A percentile compares a stretch with the other conserved stretches of the same genome.
Conservation (phyloP, 2,329 filamentous ascomycete genomes). For the Byssochlamys sp. region DNA sequence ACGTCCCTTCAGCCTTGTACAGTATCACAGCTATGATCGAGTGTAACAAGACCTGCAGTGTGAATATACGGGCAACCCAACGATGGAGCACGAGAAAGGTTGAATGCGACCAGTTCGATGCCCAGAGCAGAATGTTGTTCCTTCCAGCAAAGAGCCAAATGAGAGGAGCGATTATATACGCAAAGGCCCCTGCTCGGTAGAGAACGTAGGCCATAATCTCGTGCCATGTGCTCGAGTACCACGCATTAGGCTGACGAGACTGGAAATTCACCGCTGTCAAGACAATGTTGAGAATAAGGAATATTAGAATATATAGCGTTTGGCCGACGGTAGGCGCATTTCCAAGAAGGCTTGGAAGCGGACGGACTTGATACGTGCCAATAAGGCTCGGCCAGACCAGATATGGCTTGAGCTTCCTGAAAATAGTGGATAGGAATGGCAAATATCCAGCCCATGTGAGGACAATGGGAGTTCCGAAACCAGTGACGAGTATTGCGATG, state of each 20-base stretch:
- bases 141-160: constrained; percentile 26
- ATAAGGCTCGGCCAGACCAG: constrained; percentile 24
- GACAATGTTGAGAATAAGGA: constrained; percentile 31
- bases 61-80: constrained; percentile 18
- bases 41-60: constrained; percentile 19
- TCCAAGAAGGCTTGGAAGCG: constrained; percentile 24
- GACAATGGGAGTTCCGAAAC: no score
- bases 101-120: constrained; percentile 30
- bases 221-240: constrained; percentile 9
- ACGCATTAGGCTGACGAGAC: no score
- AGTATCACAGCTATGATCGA: no score
- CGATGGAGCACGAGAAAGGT: constrained; percentile 31
- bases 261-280: constrained; percentile 7
- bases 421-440: constrained; percentile 15
- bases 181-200: constrained; percentile 21
- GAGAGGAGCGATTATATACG: constrained; percentile 20
- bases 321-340: constrained; percentile 38
- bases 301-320: constrained; percentile 34
- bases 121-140: constrained; percentile 31
- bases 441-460: constrained; percentile 6
- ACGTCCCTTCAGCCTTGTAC: no score
- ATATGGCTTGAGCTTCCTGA: constrained; percentile 21
- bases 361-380: constrained; percentile 22
- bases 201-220: constrained; percentile 21
- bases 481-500: no score